Conservation (phyloP, 2,329 filamentous ascomycete genomes). For the Venturiaceae sp. region DNA sequence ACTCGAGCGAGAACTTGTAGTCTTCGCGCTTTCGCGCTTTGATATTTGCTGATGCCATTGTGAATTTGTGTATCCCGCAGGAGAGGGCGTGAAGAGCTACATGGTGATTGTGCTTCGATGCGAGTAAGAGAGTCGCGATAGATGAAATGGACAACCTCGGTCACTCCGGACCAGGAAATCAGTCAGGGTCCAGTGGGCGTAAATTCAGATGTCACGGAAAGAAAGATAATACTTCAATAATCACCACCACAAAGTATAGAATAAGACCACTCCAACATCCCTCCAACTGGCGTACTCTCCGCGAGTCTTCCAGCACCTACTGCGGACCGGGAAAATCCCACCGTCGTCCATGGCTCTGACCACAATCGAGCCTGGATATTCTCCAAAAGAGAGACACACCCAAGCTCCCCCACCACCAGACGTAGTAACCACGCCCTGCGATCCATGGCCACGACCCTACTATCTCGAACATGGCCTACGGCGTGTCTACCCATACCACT, state of each 20-base stretch:
- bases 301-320: slow-evolving; percentile 42
- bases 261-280: not conserved
- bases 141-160: not conserved
- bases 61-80: not conserved
- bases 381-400: not conserved
- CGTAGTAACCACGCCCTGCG: slow-evolving; percentile 42
- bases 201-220: too few species aligned
- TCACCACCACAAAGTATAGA: not conserved
- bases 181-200: not conserved
- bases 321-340: slow-evolving; percentile 34
- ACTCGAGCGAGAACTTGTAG: slow-evolving; percentile 71
- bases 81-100: not conserved
- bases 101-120: not conserved
- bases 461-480: slow-evolving; percentile 75
- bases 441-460: slow-evolving; percentile 61
- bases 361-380: slow-evolving; percentile 16
- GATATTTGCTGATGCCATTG: slow-evolving; percentile 13
- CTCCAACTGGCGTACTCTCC: slow-evolving; percentile 23
- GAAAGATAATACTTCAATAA: too few species aligned
- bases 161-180: not conserved
- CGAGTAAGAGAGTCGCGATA: not conserved
- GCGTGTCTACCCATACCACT: slow-evolving; percentile 79
- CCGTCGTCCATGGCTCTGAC: slow-evolving; percentile 36
- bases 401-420: slow-evolving; percentile 21
- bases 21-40: slow-evolving; percentile 59